Percentiles rank a stretch among this genome's conserved stretches.
phyloP scores from a whole-genome alignment of 2,329 filamentous ascomycete genomes.

The Aspergillus felis region DNA sequence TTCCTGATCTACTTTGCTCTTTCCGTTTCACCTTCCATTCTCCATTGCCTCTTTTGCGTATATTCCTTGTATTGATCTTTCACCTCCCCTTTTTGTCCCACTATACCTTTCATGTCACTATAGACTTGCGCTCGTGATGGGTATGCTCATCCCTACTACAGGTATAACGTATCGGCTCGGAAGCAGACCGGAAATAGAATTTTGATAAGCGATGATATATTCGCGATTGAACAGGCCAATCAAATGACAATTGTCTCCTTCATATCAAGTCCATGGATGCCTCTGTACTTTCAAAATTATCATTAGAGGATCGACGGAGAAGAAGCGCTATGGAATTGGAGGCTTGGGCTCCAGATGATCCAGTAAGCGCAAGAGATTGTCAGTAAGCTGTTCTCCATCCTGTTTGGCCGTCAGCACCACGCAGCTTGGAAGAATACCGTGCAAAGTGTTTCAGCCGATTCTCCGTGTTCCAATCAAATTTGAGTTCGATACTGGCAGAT shows the following conservation, averaged over 20 bases:
- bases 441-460: background rate
- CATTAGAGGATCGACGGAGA: background rate
- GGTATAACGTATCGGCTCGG: slow-evolving; percentile 16
- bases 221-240: background rate
- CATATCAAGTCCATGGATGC: background rate
- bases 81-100: slow-evolving; percentile 1
- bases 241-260: background rate
- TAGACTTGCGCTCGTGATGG: slow-evolving; percentile 25
- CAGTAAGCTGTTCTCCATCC: background rate
- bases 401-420: background rate
- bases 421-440: background rate
- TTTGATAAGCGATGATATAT: background rate
- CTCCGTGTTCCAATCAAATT: background rate
- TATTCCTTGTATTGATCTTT: slow-evolving; percentile 10
- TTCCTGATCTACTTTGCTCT: slow-evolving; percentile 1
- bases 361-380: background rate
- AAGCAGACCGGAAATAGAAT: slow-evolving; percentile 8
- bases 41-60: slow-evolving; percentile 7
- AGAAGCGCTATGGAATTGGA: background rate
- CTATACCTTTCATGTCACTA: slow-evolving; percentile 12
- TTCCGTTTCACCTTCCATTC: slow-evolving; percentile 9
- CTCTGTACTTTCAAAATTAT: background rate
- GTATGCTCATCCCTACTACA: slow-evolving; percentile 10
- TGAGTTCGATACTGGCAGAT: background rate
- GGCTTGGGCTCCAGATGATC: background rate